Base-by-base conservation (phyloP, 805 yeast genomes). In the Yarrowia deformans region DNA sequence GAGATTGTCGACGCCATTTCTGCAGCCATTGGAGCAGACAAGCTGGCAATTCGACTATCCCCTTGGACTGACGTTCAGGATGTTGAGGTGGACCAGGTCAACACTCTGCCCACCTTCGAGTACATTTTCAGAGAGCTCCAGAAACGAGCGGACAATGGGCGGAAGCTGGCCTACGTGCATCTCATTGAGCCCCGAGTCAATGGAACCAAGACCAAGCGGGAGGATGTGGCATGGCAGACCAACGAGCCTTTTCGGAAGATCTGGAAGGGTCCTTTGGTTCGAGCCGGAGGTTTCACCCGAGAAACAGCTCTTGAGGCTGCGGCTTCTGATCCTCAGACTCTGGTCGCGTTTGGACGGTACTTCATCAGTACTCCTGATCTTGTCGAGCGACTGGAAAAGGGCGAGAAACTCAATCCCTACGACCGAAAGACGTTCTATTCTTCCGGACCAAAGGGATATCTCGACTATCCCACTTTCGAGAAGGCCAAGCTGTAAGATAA, bases 281-380 rank as follows among this genome's bases (percentile, higher is more conserved):
- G 82, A 72, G 81, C 84, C 43, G 84, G 83, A 69, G 77, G 77
- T 55, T 74, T 72, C 34, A 60, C 69, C 13, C 67, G 56, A 16
- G 69, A 68, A 18, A 34, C 64, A 42, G 48, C 69, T 40, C 70
- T 70, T 32, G 71, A 73, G 23, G 76, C 76, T 35, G 75, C 78
- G 32, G 78, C 79, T 45, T 70, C 45, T 6, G 66, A 70, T n/a
- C 66, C 67, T 18, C 72, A 69, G 45, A 60, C 72, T 14, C 48
- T 80, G 48, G 72, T 82, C 29, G 85, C 81, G 1, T 75, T 80
- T 69, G 88, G 88, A 40, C 81, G 88, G 70, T 79, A 76, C 70
- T 85, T 81, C 75, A 81, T 84, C 63, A 77, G 87, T 37, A 87
- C 86, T 77, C 89, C 89, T 2, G 90, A 87, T 74, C 74, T 87